phyloP scores from a whole-genome alignment of 805 yeast genomes.

The Teunomyces aglyptinius region DNA sequence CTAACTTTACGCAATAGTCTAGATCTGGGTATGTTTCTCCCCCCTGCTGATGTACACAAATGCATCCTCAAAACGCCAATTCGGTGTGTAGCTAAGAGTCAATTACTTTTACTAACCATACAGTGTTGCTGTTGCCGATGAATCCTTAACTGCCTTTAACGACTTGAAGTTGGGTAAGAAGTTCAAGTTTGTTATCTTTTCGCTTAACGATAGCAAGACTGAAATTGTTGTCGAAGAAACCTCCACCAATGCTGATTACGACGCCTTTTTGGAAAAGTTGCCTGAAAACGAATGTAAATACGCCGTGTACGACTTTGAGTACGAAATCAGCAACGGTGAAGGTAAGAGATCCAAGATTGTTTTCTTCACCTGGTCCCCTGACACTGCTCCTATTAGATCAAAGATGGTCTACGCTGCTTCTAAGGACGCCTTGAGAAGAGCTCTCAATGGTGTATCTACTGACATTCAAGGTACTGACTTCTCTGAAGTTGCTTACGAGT shows the following conservation, averaged over 20 bases:
- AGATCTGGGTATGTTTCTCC: slow-evolving; percentile 15
- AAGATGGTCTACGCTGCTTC: slow-evolving; percentile 99
- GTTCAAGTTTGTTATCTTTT: slow-evolving; percentile 77
- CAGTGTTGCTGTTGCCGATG: slow-evolving; percentile 60
- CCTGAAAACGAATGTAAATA: slow-evolving; percentile 97
- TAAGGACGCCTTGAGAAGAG: slow-evolving; percentile 95
- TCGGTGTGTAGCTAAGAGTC: background rate
- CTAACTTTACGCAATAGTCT: slow-evolving; percentile 13
- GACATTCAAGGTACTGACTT: slow-evolving; percentile 98
- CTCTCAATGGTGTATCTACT: slow-evolving; percentile 89
- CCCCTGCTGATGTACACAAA: background rate
- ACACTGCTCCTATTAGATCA: slow-evolving; percentile 89
- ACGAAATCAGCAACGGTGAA: slow-evolving; percentile 83
- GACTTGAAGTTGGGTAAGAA: slow-evolving; percentile 94
- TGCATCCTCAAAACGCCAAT: background rate
- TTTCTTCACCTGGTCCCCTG: slow-evolving; percentile 93
- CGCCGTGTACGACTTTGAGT: slow-evolving; percentile 96
- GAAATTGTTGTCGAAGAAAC: slow-evolving; percentile 87
- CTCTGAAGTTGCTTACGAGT: slow-evolving; percentile 93
- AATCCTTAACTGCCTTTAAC: slow-evolving; percentile 89
- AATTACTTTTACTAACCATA: slow-evolving; percentile 17
- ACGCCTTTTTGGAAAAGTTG: slow-evolving; percentile 77
- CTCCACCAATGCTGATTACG: slow-evolving; percentile 74
- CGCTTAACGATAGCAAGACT: slow-evolving; percentile 81
- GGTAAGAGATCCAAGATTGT: slow-evolving; percentile 85